Conservation (phyloP, 495 filamentous ascomycete genomes). For the Aspergillus wentii region DNA sequence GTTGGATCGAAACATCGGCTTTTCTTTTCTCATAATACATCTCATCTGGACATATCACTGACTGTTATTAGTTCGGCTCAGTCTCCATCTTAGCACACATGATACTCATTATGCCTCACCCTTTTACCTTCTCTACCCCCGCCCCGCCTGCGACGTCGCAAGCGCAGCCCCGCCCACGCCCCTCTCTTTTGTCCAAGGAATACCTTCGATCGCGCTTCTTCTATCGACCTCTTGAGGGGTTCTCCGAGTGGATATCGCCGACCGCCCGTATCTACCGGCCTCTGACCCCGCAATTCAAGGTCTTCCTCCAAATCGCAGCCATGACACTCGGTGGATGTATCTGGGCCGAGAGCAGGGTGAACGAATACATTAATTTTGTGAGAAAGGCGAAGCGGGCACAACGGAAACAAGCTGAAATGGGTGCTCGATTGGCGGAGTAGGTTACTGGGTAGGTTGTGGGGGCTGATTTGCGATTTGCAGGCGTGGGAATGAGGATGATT, state of each 20-base stretch:
- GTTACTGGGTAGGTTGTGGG: too few species aligned
- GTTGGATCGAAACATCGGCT: conserved; percentile 9
- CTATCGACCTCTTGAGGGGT: conserved; percentile 38
- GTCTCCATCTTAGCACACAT: conserved; percentile 46
- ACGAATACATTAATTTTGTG: conserved; percentile 52
- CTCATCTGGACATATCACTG: background rate
- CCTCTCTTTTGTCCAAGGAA: conserved; percentile 31
- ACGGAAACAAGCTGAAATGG: conserved; percentile 55
- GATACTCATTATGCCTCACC: conserved; percentile 42
- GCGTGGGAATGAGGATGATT: too few species aligned
- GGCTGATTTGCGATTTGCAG: too few species aligned
- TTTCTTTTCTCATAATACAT: conserved; percentile 1
- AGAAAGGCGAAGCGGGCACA: conserved; percentile 59
- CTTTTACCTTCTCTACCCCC: conserved; percentile 37
- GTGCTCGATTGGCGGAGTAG: conserved; percentile 29
- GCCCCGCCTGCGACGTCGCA: conserved; percentile 24
- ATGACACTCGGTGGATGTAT: conserved; percentile 85
- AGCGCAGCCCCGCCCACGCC: conserved; percentile 16
- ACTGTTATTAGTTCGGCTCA: conserved; percentile 36
- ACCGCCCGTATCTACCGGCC: conserved; percentile 71
- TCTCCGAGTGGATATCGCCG: conserved; percentile 42
- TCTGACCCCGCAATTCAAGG: conserved; percentile 85
- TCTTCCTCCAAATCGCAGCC: conserved; percentile 81
- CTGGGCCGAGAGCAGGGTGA: conserved; percentile 72
- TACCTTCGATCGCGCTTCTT: conserved; percentile 34